Percentiles rank a stretch among this genome's conserved stretches.
Conservation (phyloP, 2,329 filamentous ascomycete species). For the Aspergillus ochraceus region DNA sequence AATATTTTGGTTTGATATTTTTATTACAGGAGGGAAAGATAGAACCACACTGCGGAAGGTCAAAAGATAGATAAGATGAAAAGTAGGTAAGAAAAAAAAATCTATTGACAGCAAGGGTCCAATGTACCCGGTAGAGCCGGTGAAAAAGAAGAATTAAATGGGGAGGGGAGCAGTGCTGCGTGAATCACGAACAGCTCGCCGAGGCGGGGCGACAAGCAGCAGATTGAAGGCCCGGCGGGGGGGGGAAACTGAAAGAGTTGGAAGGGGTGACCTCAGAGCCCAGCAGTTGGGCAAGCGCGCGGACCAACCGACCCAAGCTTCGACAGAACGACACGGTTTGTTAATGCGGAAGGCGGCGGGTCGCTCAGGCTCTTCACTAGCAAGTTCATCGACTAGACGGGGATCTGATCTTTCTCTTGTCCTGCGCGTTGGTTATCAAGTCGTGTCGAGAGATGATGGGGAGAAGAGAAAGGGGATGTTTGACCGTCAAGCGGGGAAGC, state of each 20-base stretch:
- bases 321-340: conserved; percentile 10
- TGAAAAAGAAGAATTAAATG: neutral
- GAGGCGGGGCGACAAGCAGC: neutral
- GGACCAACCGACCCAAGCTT: conserved; percentile 19
- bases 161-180: neutral
- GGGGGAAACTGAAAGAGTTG: conserved; percentile 7
- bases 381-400: conserved; percentile 25
- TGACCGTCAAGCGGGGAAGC: neutral
- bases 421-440: neutral
- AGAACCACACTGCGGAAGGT: neutral
- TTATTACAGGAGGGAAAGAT: neutral
- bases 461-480: neutral
- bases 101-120: neutral
- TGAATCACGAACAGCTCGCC: neutral
- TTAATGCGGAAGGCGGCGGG: conserved; percentile 2
- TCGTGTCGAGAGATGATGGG: neutral
- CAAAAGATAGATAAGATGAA: neutral
- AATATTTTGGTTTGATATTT: neutral
- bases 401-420: neutral
- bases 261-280: conserved; percentile 19
- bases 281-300: conserved; percentile 14
- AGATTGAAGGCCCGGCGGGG: neutral
- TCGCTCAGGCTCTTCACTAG: conserved; percentile 27
- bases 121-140: neutral
- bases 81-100: neutral